Evolutionary conservation across 140 eudicot genomes (phyloP), one percentile per base, ranked within the genome.

Genomic region (Anethum foeniculum): DNA sequence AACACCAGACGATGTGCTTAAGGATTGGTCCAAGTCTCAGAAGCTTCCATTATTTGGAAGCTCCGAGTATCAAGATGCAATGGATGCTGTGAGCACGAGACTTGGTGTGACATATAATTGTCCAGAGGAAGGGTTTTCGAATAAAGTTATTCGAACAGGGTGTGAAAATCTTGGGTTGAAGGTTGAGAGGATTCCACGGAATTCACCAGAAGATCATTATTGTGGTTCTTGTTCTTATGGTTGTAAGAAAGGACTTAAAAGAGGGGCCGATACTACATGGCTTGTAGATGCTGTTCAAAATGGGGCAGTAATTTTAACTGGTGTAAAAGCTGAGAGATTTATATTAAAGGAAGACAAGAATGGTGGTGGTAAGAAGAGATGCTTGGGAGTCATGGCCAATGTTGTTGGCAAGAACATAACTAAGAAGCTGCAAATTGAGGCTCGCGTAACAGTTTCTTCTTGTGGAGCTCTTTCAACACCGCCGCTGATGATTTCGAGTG

Each of bases 191-290:
- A 89, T 92, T 30, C 85, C 96, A 0, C 82, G 91, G 73, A 94
- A 94, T 65, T 83, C 98, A 12, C 76, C 96, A 1, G 94, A 90
- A 81, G 27, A 83, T 84, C 98, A 94, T 81, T 92, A 83, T 60
- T 94, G 98, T n/a, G 97, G 98, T 52, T 88, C 88, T 19, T 94
- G 98, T 86, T 36, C 82, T 81, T 94, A 83, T 56, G 98, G 98
- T 1, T 92, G 98, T 85, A 85, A 82, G 80, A 88, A 81, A 8
- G 98, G 98, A 44, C 94, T 89, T 36, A 94, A 94, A 56, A 90
- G 90, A 64, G 98, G 98, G 8, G 84, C 91, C 0, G 97, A 92
- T 41, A 83, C 97, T 13, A 92, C 98, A 76, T 94, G 97, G 97
- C 88, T 94, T 0, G 96, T 92, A 7, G 98, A 92, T 74, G 96